Evolutionary conservation across 352 stramenopile genomes (phyloP).

Genomic region (Globisporangium lucens): DNA sequence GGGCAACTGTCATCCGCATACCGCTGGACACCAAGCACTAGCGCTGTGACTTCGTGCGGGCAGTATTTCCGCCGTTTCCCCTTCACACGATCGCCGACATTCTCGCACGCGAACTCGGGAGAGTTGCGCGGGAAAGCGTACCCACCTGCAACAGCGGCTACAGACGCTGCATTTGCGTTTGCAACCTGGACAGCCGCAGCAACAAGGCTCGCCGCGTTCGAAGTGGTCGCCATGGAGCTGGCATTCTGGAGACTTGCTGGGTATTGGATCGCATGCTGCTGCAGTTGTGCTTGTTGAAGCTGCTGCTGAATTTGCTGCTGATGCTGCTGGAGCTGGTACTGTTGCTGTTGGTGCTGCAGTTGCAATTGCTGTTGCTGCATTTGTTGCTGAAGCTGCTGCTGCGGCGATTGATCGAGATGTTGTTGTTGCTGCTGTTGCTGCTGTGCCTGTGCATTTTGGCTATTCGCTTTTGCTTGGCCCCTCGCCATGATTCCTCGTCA

Average conservation of each 20-base stretch:
- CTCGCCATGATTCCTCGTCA: conserved; percentile 12
- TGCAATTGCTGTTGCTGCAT: conserved; percentile 29
- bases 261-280: conserved; percentile 41
- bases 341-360: conserved; percentile 30
- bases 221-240: conserved; percentile 25
- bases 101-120: conserved; percentile 76
- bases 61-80: conserved; percentile 83
- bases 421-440: conserved; percentile 19
- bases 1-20: conserved; percentile 84
- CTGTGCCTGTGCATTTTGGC: conserved; percentile 13
- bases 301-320: conserved; percentile 32
- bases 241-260: conserved; percentile 22
- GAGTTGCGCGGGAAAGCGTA: conserved; percentile 70
- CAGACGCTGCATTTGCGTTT: conserved; percentile 27
- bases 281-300: conserved; percentile 24
- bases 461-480: conserved; percentile 6
- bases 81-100: conserved; percentile 81
- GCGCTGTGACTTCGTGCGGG: conserved; percentile 78
- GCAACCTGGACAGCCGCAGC: conserved; percentile 35
- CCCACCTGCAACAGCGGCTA: conserved; percentile 28
- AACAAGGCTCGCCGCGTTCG: conserved; percentile 39
- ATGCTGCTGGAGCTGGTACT: conserved; percentile 29
- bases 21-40: conserved; percentile 77
- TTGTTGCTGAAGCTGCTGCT: conserved; percentile 31
- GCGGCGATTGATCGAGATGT: conserved; percentile 11